Base-by-base conservation (phyloP, 768 basidiomycete species). In the Candolleomyces efflorescens region DNA sequence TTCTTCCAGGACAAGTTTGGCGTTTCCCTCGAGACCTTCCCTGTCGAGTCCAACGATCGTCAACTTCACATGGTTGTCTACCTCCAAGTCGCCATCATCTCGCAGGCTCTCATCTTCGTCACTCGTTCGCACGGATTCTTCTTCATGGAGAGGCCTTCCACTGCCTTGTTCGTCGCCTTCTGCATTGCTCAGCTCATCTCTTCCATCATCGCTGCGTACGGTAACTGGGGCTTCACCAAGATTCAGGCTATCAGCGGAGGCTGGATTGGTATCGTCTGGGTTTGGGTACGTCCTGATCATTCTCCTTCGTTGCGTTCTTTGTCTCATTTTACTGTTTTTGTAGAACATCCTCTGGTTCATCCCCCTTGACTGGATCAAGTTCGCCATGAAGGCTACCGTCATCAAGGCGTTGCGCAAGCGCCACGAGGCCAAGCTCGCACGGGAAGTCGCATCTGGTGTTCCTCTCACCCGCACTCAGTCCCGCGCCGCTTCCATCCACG, bases 211-310 rank as follows among this genome's bases (percentile, higher is more conserved):
- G 95, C 95, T 51, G 92, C 81, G 22, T 98, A 89, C 74, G 95
- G 82, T 63, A 68, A 98, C 82, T 98, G 92, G 91, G 90, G 91
- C 73, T 98, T 98, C 84, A 94, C 94, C 41, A 68, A 85, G 39
- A 89, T 98, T 61, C 72, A 77, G 36, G 71, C 77, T 27, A 86
- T 98, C 72, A 91, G 89, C 56, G 95, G 92, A 69, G 90, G 87
- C 20, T 98, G 95, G 95, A 92, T 98, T 60, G 96, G 95, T 78
- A 94, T 98, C 62, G 81, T 96, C 58, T 98, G 95, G 95, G 83
- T 95, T 63, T 94, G 92, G 92, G 90, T 92, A 77, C 23, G 88
- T 80, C 3, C 47, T 10, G 20, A 36, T 51, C 37, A 54, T 3
- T 55, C 9, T 39, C 11, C 39, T 26, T 9, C 24, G 37, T 54